Base-by-base conservation (phyloP, 371 early-diverging fungal species). In the Apophysomyces elegans region DNA sequence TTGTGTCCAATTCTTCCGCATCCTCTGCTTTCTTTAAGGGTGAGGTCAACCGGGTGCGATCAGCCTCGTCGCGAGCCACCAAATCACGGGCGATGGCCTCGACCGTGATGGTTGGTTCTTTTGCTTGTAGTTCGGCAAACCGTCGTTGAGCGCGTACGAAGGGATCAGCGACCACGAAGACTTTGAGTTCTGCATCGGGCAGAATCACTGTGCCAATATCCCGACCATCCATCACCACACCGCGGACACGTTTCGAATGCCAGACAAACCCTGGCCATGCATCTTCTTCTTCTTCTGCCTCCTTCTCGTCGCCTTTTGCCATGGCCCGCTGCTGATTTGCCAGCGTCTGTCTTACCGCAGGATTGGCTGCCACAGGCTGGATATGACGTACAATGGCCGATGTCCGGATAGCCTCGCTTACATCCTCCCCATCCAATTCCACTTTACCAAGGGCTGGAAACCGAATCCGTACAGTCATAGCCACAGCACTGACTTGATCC, bases 171-270 rank as follows among this genome's bases (percentile, higher is more conserved):
- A 86, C 86, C 26, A 98, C 78, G 70, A 90, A 98, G 2, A 98
- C 81, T 68, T 97, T 98, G 37, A 97, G 81, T 39, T 95, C 90
- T 0, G 98, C 98, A 67, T 92, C 76, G 0, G 98, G 96, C 41
- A 97, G 78, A 4, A 98, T 90, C 0, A 87, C 88, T 0, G 96
- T 93, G 14, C 96, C 97, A 58, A 96, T 95, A 78, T 97, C 98
- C 6, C 98, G 78, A 7, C 98, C 98, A 74, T 98, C 98, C 90
- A 97, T 93, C 7, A 97, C 93, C 16, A 96, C 76, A 21, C 95
- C 95, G 4, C 69, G 67, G 3, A 81, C 61, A 0, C 64, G 54
- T 18, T 69, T 64, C 2, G 61, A 58, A 4, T 70, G 37, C 9
- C 46, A 56, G 18, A 59, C 37, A 47, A 76, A 78, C 2, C 77